Evolutionary conservation across 2,329 filamentous ascomycete species (phyloP).

Genomic region (Aspergillus quadrilineatus): DNA sequence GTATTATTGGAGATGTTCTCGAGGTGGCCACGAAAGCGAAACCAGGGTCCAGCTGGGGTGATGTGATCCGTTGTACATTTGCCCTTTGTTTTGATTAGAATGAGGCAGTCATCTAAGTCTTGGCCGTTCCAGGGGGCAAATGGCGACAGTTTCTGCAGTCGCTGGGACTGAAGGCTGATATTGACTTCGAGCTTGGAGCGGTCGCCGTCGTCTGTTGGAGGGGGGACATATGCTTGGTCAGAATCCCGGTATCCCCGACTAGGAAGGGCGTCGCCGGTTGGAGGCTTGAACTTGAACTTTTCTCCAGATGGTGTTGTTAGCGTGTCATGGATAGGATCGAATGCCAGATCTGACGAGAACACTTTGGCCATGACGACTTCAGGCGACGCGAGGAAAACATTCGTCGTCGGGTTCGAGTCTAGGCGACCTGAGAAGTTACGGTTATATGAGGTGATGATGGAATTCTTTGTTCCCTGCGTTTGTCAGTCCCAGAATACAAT

Average conservation of each 20-base stretch:
- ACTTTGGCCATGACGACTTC: constrained; percentile 78
- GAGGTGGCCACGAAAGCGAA: constrained; percentile 97
- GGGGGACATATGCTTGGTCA: constrained; percentile 78
- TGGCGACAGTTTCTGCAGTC: constrained; percentile 85
- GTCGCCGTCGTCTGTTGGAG: constrained; percentile 54
- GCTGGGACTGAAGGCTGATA: constrained; percentile 85
- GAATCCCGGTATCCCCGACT: constrained; percentile 85
- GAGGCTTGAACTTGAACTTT: constrained; percentile 82
- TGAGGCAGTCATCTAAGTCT: constrained; percentile 78
- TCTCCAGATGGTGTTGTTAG: constrained; percentile 84
- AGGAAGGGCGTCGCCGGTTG: constrained; percentile 79
- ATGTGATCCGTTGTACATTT: constrained; percentile 98
- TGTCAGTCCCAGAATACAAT: neutral
- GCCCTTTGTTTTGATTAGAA: constrained; percentile 93
- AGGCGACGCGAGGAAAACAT: constrained; percentile 89
- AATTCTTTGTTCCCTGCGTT: constrained; percentile 58
- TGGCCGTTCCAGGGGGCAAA: constrained; percentile 91
- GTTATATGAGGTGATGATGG: constrained; percentile 98
- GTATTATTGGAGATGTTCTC: constrained; percentile 99
- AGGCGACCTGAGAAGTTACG: constrained; percentile 99
- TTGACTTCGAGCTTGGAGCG: constrained; percentile 71
- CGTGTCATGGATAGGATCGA: constrained; percentile 91
- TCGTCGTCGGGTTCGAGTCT: constrained; percentile 90
- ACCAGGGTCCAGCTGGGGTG: constrained; percentile 93
- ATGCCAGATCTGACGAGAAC: constrained; percentile 41